Base-by-base conservation (phyloP, 768 basidiomycete species). In the Psilocybe cyanescens region DNA sequence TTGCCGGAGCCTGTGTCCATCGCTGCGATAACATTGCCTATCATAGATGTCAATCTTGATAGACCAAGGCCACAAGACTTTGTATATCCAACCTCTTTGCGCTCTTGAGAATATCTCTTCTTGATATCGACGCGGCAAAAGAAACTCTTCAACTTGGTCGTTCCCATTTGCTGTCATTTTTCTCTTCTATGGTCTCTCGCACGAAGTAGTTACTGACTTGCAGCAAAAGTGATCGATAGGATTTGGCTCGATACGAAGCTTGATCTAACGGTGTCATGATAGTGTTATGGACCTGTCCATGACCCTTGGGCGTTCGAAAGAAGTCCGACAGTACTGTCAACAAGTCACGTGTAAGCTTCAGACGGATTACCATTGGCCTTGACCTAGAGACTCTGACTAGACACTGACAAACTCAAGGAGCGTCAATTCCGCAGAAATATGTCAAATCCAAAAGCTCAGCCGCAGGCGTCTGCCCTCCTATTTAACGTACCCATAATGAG, bases 1-100 rank as follows among this genome's bases (percentile, higher is more conserved):
- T 93, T 92, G 8, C 91, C 91, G 0, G 88, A 85, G 19, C 91
- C 91, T 0, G 91, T 93, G 57, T 86, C 84, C 44, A 92, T 79
- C 4, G 90, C 91, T 33, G 91, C 87, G 64, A 93, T 81, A 56
- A 91, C 79, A 68, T 93, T 93, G 54, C 79, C 80, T 71, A 66
- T 63, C 53, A 78, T 67, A 48, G 79, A 79, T 46, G 37, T 56
- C 53, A 46, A n/a, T 35, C 33, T 35, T 37, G 55, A 11, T 46
- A 41, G 12, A 35, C 6, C 29, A 12, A 60, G 14, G 39, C 56
- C 8, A 45, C 33, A 17, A 58, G 24, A 24, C 33, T 56, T 46
- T 16, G 39, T 47, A 30, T 17, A 41, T 33, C 56, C 28, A 37
- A 79, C 83, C 79, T 65, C 74, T 75, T 65, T 89, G 76, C 55